These are phyloP conservation scores for Adiantum capillusveneris DNA, from an alignment of 75 land plant genomes.

Conservation along the genomic window DNA sequence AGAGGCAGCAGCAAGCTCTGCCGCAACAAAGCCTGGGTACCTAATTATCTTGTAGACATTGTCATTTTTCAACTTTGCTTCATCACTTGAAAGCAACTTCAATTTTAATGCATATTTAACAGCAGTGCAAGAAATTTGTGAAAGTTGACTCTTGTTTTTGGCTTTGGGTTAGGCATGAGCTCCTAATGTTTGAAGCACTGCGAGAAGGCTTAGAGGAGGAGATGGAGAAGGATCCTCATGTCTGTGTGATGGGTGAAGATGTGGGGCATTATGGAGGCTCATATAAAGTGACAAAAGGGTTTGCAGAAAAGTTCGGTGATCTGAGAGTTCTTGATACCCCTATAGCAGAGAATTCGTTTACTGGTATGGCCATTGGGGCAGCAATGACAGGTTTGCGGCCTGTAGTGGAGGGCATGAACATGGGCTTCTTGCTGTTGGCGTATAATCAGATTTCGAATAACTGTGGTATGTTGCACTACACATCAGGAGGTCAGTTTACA, in stretches of 20 bases:
- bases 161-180: constrained; percentile 55
- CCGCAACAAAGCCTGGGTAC: constrained; percentile 46
- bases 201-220: constrained; percentile 94
- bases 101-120: too few species aligned
- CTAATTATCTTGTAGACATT: background rate
- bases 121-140: too few species aligned
- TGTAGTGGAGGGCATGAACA: constrained; percentile 95
- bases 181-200: constrained; percentile 91
- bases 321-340: constrained; percentile 91
- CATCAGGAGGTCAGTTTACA: constrained; percentile 93
- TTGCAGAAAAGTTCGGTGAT: constrained; percentile 84
- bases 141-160: background rate
- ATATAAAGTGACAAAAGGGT: constrained; percentile 92
- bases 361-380: constrained; percentile 97
- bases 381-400: constrained; percentile 97
- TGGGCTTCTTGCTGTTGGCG: constrained; percentile 96
- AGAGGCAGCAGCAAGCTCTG: constrained; percentile 23
- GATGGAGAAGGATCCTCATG: constrained; percentile 87
- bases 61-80: background rate
- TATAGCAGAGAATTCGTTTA: constrained; percentile 95
- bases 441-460: constrained; percentile 96
- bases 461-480: constrained; percentile 98
- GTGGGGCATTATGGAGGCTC: constrained; percentile 99
- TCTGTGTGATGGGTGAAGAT: constrained; percentile 94
- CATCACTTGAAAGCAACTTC: background rate